Evolutionary conservation across 2,329 filamentous ascomycete genomes (phyloP), one percentile per base, ranked within the genome.

Genomic region (Trichocomaceae sp.): DNA sequence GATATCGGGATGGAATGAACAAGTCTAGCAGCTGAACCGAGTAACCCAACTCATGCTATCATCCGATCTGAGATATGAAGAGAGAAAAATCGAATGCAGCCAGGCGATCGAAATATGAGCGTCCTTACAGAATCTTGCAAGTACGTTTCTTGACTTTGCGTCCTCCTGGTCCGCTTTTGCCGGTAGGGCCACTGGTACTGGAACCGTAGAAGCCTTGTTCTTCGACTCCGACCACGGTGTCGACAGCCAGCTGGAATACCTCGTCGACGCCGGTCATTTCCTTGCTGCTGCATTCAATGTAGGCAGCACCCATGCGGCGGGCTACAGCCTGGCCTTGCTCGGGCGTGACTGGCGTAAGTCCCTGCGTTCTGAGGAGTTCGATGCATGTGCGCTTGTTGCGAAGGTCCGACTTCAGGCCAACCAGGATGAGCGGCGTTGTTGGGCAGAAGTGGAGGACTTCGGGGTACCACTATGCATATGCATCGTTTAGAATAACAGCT

Each of bases 371-470:
- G 74, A 99, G 89, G 71, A 99, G 90, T 70, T 99, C 93, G 74
- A 97, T 96, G 75, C 93, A 97, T 51, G 90, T 92, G 74, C 89
- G 87, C 80, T 97, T 97, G 76, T 86, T 83, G 65, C 93, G 90
- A 58, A 99, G 85, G 73, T 99, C 93, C 22, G 92, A 96, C 75
- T 99, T 99, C 67, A 99, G 85, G 57, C 92, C 93, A 62, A 96
- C 88, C 54, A 99, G 88, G 69, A 99, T 87, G 61, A 99, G 85
- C 22, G 93, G 93, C 1, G 92, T 97, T 66, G 93, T 96, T 15
- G 93, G 93, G 75, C 93, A 97, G 79, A 99, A 99, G 75, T 99
- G 93, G 54, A 97, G 84, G 65, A 99, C 93, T 78, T 99, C 93
- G 58, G 93, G 93, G 68, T 96, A 99, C 93, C 93, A 99, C 93